A percentile compares a stretch with the other conserved stretches of the same genome.
These are phyloP conservation scores for Paramecium octaurelia DNA, from an alignment of 73 alveolate species.

Conservation along the genomic window DNA sequence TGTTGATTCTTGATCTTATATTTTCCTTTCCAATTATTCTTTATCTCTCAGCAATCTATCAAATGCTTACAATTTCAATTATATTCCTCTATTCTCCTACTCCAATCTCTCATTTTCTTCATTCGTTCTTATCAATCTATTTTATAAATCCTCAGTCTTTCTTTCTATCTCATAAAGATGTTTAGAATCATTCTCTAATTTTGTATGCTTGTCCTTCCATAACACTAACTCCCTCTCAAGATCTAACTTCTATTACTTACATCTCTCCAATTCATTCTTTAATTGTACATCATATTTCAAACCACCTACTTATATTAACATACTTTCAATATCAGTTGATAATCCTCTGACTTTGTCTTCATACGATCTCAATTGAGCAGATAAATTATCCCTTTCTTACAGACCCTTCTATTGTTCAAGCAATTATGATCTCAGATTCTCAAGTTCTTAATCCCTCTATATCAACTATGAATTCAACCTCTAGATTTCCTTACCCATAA, in stretches of 20 bases:
- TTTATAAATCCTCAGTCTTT: background rate
- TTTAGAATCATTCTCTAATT: constrained; percentile 16
- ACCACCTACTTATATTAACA: constrained; percentile 12
- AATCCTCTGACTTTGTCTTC: constrained; percentile 31
- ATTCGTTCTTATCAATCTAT: constrained; percentile 9
- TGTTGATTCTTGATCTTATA: background rate
- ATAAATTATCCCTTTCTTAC: constrained; percentile 29
- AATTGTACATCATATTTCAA: constrained; percentile 7
- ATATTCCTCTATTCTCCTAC: constrained; percentile 46
- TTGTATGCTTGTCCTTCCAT: constrained; percentile 13
- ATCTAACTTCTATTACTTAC: background rate
- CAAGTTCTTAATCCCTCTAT: background rate
- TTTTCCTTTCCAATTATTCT: constrained; percentile 31
- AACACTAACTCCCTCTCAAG: background rate
- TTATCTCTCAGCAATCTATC: constrained; percentile 25
- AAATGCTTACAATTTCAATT: constrained; percentile 39
- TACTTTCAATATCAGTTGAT: background rate
- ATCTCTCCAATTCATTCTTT: constrained; percentile 3
- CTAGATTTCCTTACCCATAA: background rate
- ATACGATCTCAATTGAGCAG: constrained; percentile 2
- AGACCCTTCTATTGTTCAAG: background rate
- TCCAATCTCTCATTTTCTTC: constrained; percentile 52
- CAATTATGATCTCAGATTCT: background rate
- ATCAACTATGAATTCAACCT: background rate
- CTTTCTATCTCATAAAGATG: constrained; percentile 14